These are phyloP conservation scores for Glycyrrhiza uralensis DNA, from an alignment of 306 rosid genomes.

Conservation along the genomic window DNA sequence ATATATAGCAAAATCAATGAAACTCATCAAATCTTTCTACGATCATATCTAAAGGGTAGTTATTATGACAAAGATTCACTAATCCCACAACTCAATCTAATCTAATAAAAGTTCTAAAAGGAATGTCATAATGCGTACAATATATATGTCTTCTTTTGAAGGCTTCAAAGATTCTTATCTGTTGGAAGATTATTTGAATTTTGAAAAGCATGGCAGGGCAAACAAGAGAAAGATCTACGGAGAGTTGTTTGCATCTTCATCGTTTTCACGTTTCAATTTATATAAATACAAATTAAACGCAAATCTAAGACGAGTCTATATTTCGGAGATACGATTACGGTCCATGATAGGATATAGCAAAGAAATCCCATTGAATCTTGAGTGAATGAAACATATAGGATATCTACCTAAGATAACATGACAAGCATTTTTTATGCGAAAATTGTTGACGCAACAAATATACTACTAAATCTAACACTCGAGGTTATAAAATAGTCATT, in stretches of 20 bases:
- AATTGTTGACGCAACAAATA: slow-evolving; percentile 14
- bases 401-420: slow-evolving; percentile 4
- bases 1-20: background rate
- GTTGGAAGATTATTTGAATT: background rate
- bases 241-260: slow-evolving; percentile 16
- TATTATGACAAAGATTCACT: slow-evolving; percentile 25
- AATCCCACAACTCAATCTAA: background rate
- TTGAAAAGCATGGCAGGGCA: too few relatives aligned
- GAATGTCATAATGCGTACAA: slow-evolving; percentile 4
- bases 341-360: background rate
- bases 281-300: background rate
- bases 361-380: slow-evolving; percentile 24
- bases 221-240: too few relatives aligned
- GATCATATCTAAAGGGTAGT: background rate
- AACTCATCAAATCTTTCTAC: slow-evolving; percentile 18
- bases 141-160: slow-evolving; percentile 1
- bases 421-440: background rate
- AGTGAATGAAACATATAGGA: background rate
- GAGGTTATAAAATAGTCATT: background rate
- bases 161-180: slow-evolving; percentile 24
- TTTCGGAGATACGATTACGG: slow-evolving; percentile 8
- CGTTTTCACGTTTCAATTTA: slow-evolving; percentile 18
- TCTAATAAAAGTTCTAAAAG: background rate
- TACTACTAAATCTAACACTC: background rate
- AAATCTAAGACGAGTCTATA: background rate